Conservation (phyloP, 306 rosid genomes). For the Rosa rugosa region DNA sequence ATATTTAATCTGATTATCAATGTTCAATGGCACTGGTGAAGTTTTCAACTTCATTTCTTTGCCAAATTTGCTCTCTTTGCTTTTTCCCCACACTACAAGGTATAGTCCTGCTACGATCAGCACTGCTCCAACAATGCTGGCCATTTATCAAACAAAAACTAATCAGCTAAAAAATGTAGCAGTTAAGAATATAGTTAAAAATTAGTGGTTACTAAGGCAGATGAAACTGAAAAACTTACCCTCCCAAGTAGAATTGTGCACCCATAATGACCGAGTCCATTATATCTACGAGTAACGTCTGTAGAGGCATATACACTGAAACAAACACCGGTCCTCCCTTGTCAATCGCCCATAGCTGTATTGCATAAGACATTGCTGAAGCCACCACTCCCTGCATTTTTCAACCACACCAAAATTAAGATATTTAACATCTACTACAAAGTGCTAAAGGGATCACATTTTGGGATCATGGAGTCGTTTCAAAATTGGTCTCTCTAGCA, state of each 20-base stretch:
- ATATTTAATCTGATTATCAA: too few relatives aligned
- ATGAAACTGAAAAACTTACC: not conserved
- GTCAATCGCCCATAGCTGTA: not conserved
- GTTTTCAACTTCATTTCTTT: not conserved
- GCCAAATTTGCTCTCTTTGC: not conserved
- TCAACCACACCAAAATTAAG: too few relatives aligned
- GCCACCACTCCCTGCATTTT: not conserved
- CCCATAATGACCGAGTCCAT: not conserved
- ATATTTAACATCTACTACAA: too few relatives aligned
- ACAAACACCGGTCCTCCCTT: not conserved
- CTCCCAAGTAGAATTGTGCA: not conserved
- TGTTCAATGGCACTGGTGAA: too few relatives aligned
- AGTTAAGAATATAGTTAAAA: too few relatives aligned
- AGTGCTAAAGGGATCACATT: too few relatives aligned
- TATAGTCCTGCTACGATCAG: not conserved
- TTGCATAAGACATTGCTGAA: not conserved
- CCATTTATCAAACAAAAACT: not conserved
- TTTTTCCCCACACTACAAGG: not conserved
- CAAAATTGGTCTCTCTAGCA: too few relatives aligned
- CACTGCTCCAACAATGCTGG: not conserved
- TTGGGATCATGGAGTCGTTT: too few relatives aligned
- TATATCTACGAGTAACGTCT: not conserved
- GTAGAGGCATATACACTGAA: not conserved
- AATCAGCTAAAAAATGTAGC: not conserved
- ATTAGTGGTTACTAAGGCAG: not conserved